Conservation (phyloP, 2,329 filamentous ascomycete genomes). For the Blastomyces emzantsi region DNA sequence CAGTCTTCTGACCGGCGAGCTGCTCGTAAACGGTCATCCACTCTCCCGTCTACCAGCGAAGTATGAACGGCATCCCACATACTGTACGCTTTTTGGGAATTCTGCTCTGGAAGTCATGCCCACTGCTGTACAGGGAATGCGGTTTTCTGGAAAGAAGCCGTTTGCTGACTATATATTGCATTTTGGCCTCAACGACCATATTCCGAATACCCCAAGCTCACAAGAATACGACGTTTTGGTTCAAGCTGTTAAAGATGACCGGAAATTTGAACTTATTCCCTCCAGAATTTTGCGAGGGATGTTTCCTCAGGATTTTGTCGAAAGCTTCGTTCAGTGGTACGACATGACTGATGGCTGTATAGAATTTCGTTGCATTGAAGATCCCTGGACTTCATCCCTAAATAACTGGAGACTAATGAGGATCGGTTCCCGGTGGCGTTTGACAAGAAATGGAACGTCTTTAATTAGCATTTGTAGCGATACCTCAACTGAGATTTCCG, state of each 20-base stretch:
- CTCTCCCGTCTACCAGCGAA: constrained; percentile 23
- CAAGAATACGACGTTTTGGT: constrained; percentile 28
- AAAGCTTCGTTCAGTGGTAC: constrained; percentile 43
- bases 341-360: constrained; percentile 21
- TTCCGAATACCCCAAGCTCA: constrained; percentile 1
- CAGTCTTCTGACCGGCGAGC: constrained; percentile 27
- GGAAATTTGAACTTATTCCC: constrained; percentile 27
- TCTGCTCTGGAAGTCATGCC: constrained; percentile 29
- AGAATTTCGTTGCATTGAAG: constrained; percentile 25
- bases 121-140: constrained; percentile 43
- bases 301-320: constrained; percentile 31
- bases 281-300: constrained; percentile 21
- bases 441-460: constrained; percentile 17
- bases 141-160: constrained; percentile 34
- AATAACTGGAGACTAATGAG: constrained; percentile 26
- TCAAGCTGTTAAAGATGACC: constrained; percentile 10
- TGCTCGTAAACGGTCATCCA: constrained; percentile 27
- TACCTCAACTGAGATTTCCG: constrained; percentile 26
- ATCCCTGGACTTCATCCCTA: constrained; percentile 23
- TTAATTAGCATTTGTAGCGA: constrained; percentile 30
- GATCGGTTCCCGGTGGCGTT: background rate
- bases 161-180: constrained; percentile 21
- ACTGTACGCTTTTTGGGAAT: constrained; percentile 22
- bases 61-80: constrained; percentile 20
- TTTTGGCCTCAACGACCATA: constrained; percentile 9